These are phyloP conservation scores for Cryptococcus sp. DNA, from an alignment of 1,284 basidiomycete genomes.

Conservation along the genomic window DNA sequence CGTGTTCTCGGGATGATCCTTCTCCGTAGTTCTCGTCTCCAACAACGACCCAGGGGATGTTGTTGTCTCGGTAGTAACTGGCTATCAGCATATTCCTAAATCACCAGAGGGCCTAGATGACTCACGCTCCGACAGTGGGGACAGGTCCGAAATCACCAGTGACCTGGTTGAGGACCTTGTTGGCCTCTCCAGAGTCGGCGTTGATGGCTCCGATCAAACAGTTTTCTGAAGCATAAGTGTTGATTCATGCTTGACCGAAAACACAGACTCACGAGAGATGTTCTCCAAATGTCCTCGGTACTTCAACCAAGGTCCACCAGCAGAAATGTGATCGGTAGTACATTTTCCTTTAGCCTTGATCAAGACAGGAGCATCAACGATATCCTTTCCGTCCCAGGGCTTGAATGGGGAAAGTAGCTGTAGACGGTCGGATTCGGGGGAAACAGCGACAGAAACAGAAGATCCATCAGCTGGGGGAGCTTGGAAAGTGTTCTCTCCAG, in stretches of 20 bases:
- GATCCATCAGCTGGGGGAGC: constrained; percentile 67
- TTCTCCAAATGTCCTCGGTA: constrained; percentile 92
- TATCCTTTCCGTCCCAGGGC: constrained; percentile 73
- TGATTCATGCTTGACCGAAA: not conserved
- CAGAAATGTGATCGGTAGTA: constrained; percentile 96
- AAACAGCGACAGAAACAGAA: constrained; percentile 80
- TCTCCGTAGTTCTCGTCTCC: constrained; percentile 70
- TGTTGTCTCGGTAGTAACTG: too few relatives aligned
- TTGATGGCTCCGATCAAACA: constrained; percentile 83
- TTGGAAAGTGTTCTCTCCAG: constrained; percentile 96
- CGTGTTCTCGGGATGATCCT: constrained; percentile 82
- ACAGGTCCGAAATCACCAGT: constrained; percentile 85
- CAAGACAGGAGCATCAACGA: too few relatives aligned
- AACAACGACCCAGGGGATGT: too few relatives aligned
- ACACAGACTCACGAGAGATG: constrained; percentile 67
- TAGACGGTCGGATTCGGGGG: constrained; percentile 86
- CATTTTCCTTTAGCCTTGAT: constrained; percentile 53
- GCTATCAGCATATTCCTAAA: constrained; percentile 84
- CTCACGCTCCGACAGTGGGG: constrained; percentile 67
- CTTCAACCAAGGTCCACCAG: constrained; percentile 95
- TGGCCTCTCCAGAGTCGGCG: constrained; percentile 86
- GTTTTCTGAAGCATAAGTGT: constrained; percentile 76
- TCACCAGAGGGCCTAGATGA: too few relatives aligned
- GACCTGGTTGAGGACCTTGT: constrained; percentile 80
- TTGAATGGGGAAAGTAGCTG: constrained; percentile 89